These are phyloP conservation scores for Zizania palustris DNA, from an alignment of 202 grass and related monocot genomes.

Conservation along the genomic window DNA sequence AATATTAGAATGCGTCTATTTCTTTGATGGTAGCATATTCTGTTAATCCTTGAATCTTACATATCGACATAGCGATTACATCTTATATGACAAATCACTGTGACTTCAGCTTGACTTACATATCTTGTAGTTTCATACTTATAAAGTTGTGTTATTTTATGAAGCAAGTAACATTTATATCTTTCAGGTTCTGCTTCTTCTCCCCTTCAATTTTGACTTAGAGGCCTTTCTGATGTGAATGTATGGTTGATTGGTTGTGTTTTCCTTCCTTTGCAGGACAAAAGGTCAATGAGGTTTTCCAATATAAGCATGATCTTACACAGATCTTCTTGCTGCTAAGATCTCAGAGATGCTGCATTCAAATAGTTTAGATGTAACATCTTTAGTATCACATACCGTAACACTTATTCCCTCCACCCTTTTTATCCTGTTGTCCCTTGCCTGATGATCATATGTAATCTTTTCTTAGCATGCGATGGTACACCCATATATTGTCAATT, in stretches of 20 bases:
- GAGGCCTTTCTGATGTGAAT: slow-evolving; percentile 12
- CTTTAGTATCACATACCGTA: slow-evolving; percentile 34
- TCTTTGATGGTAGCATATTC: slow-evolving; percentile 4
- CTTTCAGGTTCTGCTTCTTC: neutral
- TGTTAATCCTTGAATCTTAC: slow-evolving; percentile 13
- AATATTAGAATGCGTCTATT: neutral
- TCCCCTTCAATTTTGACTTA: slow-evolving; percentile 17
- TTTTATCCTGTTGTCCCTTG: neutral
- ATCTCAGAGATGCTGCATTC: slow-evolving; percentile 91
- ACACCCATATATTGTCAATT: too few species aligned
- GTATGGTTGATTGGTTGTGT: neutral
- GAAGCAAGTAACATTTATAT: slow-evolving; percentile 5
- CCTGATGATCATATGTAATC: slow-evolving; percentile 37
- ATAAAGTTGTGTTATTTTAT: slow-evolving; percentile 8
- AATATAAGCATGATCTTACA: slow-evolving; percentile 66
- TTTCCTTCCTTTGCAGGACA: slow-evolving; percentile 68
- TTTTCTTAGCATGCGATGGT: slow-evolving; percentile 79
- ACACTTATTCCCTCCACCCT: slow-evolving; percentile 10
- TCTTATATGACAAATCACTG: neutral
- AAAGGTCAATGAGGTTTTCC: slow-evolving; percentile 70
- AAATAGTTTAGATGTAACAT: slow-evolving; percentile 92
- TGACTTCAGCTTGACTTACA: slow-evolving; percentile 11
- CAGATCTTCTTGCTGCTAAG: slow-evolving; percentile 73
- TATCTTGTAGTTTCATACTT: slow-evolving; percentile 25
- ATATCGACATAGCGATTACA: slow-evolving; percentile 1